Evolutionary conservation across 2,329 filamentous ascomycete genomes (phyloP).

Genomic region (Calonectria ilicicola): DNA sequence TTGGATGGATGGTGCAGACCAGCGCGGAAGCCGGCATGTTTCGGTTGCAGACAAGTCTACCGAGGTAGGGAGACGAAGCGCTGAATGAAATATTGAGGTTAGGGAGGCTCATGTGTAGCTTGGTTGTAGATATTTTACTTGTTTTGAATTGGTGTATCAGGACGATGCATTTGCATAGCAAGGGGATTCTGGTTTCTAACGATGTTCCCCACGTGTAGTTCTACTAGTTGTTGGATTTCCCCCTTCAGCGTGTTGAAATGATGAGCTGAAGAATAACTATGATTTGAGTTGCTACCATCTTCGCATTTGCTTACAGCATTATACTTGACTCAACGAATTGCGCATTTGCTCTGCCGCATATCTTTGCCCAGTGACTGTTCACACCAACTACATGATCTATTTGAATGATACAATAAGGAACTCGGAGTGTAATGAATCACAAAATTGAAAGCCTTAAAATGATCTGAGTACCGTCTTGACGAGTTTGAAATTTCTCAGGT

Average conservation of each 20-base stretch:
- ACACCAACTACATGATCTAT: too few relatives aligned
- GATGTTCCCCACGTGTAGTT: constrained; percentile 37
- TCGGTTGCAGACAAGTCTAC: not conserved
- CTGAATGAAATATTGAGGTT: not conserved
- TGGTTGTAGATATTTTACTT: constrained; percentile 41
- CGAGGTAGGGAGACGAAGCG: constrained; percentile 5
- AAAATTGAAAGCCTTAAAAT: too few relatives aligned
- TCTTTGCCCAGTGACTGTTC: too few relatives aligned
- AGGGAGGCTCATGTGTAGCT: constrained; percentile 27
- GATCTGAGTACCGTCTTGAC: too few relatives aligned
- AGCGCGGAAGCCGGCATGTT: not conserved
- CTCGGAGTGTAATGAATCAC: too few relatives aligned
- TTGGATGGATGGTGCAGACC: not conserved
- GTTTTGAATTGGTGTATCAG: constrained; percentile 41
- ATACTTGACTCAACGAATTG: not conserved
- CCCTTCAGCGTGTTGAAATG: not conserved
- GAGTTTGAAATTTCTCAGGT: too few relatives aligned
- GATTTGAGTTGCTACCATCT: not conserved
- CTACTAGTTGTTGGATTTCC: constrained; percentile 27
- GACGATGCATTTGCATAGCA: constrained; percentile 41
- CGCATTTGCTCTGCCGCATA: too few relatives aligned
- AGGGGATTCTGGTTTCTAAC: constrained; percentile 33
- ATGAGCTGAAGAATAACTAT: not conserved
- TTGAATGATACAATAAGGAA: too few relatives aligned
- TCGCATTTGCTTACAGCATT: not conserved